Evolutionary conservation across 495 filamentous ascomycete species (phyloP), one percentile per base, ranked within the genome.

Genomic region (Tuber calosporum): DNA sequence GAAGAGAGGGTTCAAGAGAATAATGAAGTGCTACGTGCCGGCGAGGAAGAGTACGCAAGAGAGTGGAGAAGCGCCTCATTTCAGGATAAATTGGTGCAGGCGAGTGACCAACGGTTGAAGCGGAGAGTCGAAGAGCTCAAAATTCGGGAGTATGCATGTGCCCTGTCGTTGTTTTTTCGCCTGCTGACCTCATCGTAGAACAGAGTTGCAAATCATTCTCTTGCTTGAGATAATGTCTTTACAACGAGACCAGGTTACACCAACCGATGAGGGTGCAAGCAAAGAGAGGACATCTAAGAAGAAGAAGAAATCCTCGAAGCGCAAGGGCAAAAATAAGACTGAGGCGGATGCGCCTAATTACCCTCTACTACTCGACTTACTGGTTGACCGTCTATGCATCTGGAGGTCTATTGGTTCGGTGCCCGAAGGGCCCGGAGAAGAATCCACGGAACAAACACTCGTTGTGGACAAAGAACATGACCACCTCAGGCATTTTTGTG

Each of bases 361-460:
- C 26, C 84, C 84, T 38, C 82, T 89, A 1, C 85, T 93, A 34
- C 85, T 99, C 11, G 94, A 98, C 78, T 83, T 96, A 5, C 89
- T 96, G 69, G 87, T 96, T 17, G 96, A 99, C 81, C 88, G 93
- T 43, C 85, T 99, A 36, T 96, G 93, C 81, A 99, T 99, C 53
- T 99, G 96, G 96, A 93, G 97, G 79, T 92, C 93, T n/a, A 88
- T 91, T 69, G 86, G 87, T 17, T 82, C 85, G 8, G 88, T 88
- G 38, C 77, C 83, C 62, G 88, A 87, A 67, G 84, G 84, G 38
- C 81, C 86, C 42, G 86, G 87, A 48, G 87, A 89, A 75, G 82
- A 85, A 17, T 82, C 85, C 68, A 42, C 73, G 4, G 73, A 75
- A 7, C 74, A 80, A 36, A 82, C 82, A 34, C 67, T 79, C 4